Evolutionary conservation across 345 rosid genomes (phyloP).

Genomic region (Lepidium didymum): DNA sequence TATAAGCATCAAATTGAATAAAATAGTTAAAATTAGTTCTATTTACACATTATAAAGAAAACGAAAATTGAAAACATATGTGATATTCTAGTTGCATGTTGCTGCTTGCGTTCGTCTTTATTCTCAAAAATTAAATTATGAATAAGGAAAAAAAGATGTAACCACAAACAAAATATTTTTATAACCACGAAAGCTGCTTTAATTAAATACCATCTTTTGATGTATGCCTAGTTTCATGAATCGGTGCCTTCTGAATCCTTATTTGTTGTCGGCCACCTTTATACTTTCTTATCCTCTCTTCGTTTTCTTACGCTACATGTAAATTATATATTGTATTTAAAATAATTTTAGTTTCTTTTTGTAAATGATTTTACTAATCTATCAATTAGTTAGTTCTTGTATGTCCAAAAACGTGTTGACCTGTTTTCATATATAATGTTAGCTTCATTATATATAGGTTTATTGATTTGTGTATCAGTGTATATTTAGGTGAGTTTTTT

Average conservation of each 20-base stretch:
- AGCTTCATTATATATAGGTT: not conserved
- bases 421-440: not conserved
- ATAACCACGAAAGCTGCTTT: constrained; percentile 13
- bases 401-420: not conserved
- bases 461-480: too few relatives aligned
- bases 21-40: not conserved
- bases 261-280: constrained; percentile 31
- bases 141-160: constrained; percentile 14
- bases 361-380: not conserved
- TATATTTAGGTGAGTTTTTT: too few relatives aligned
- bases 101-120: constrained; percentile 17
- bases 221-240: constrained; percentile 26
- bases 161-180: constrained; percentile 21
- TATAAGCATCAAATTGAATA: not conserved
- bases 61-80: not conserved
- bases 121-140: not conserved
- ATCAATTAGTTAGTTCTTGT: not conserved
- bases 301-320: not conserved
- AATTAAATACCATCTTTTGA: constrained; percentile 3
- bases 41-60: not conserved
- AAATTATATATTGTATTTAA: not conserved
- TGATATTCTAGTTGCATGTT: constrained; percentile 7
- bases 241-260: constrained; percentile 27
- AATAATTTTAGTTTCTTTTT: too few relatives aligned
- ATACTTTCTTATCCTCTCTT: not conserved